Conservation (phyloP, 257 asterid species). For the Lycium barbarum region DNA sequence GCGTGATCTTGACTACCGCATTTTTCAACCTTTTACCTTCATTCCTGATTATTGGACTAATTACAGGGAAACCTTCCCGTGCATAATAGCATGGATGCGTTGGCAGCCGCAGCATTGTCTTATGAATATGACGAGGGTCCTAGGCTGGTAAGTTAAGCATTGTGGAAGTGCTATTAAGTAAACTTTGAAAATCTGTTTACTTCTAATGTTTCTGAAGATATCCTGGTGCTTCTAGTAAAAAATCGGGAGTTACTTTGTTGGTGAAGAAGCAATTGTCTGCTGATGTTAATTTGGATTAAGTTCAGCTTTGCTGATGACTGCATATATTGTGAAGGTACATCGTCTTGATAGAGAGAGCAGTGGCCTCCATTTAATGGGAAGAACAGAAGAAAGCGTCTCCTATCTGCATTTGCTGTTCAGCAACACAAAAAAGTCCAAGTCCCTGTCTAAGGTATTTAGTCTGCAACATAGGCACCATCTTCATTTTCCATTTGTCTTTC, state of each 20-base stretch:
- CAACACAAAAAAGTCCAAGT: slow-evolving; percentile 57
- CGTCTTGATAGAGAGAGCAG: slow-evolving; percentile 98
- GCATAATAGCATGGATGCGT: slow-evolving; percentile 98
- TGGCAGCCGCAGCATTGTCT: slow-evolving; percentile 95
- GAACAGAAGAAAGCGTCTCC: slow-evolving; percentile 82
- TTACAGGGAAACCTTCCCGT: slow-evolving; percentile 73
- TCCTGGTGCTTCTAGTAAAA: background rate
- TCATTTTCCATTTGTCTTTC: background rate
- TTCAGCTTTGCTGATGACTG: slow-evolving; percentile 19
- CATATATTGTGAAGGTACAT: slow-evolving; percentile 63
- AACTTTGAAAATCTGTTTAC: slow-evolving; percentile 20
- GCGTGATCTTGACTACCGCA: background rate
- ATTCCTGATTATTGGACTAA: slow-evolving; percentile 21
- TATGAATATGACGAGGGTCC: slow-evolving; percentile 91
- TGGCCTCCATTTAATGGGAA: slow-evolving; percentile 91
- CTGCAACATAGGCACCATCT: slow-evolving; percentile 26
- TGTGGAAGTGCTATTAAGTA: slow-evolving; percentile 2
- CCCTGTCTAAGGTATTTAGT: slow-evolving; percentile 65
- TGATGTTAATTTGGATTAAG: slow-evolving; percentile 20
- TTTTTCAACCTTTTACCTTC: background rate
- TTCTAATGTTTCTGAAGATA: background rate
- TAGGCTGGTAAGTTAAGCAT: slow-evolving; percentile 66
- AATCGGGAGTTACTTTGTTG: background rate
- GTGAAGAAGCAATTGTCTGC: background rate
- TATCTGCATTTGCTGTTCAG: slow-evolving; percentile 76